Conservation (phyloP, 2,329 filamentous ascomycete genomes). For the Ophiostoma ulmi region DNA sequence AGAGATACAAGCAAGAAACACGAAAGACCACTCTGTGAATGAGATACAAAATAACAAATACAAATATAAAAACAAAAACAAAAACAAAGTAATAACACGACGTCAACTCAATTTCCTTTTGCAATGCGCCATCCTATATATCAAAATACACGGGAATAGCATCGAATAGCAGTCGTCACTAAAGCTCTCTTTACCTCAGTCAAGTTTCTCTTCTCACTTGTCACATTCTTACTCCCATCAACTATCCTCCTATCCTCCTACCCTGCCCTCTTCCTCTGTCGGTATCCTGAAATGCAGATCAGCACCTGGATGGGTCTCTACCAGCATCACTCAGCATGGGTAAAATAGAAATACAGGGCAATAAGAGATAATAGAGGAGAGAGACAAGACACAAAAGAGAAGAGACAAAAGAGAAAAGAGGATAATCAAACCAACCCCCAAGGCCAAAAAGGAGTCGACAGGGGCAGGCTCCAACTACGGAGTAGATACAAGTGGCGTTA, state of each 20-base stretch:
- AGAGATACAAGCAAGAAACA: not conserved
- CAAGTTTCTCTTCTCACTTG: not conserved
- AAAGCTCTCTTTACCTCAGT: no score
- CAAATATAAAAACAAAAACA: not conserved
- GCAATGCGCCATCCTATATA: constrained; percentile 1
- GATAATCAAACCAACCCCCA: not conserved
- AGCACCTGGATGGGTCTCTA: constrained; percentile 6
- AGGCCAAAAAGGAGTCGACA: not conserved
- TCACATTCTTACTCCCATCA: not conserved
- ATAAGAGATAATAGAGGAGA: not conserved
- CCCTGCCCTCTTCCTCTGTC: not conserved
- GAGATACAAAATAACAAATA: not conserved
- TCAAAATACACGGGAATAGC: not conserved
- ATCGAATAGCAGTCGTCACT: no score
- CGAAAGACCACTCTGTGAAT: no score
- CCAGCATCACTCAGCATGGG: not conserved
- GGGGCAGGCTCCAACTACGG: not conserved
- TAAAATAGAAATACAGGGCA: constrained; percentile 14
- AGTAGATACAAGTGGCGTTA: not conserved
- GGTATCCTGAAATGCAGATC: constrained; percentile 4
- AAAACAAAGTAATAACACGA: not conserved
- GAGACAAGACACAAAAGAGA: not conserved
- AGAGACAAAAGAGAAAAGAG: not conserved
- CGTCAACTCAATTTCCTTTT: constrained; percentile 1
- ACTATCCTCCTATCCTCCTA: not conserved